phyloP scores from a whole-genome alignment of 2,329 filamentous ascomycete species.

The Purpureocillium lavendulum region DNA sequence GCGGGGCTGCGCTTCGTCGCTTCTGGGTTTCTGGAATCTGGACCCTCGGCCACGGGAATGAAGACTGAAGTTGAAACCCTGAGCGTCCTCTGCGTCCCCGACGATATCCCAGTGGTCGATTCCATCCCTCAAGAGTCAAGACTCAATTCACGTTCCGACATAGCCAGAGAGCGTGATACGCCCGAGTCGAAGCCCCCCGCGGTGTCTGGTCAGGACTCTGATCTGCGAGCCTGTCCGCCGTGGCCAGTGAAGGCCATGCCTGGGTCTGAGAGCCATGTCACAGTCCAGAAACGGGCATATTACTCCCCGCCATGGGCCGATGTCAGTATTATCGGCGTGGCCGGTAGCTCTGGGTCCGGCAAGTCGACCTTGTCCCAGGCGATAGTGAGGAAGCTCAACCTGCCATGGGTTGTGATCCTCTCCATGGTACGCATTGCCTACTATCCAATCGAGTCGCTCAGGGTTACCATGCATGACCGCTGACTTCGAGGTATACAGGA shows the following conservation, averaged over 20 bases:
- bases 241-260: conserved; percentile 15
- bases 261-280: conserved; percentile 31
- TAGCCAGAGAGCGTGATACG: no score
- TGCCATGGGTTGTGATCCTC: conserved; percentile 96
- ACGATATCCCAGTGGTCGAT: no score
- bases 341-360: conserved; percentile 86
- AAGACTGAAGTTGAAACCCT: no score
- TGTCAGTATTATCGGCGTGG: conserved; percentile 92
- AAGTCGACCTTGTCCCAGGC: conserved; percentile 92
- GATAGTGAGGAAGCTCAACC: conserved; percentile 79
- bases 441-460: no score
- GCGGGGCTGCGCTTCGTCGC: no score
- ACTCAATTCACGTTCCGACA: no score
- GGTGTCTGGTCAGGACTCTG: neutral
- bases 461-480: no score
- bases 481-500: conserved; percentile 50
- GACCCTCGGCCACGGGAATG: no score
- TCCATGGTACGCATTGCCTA: conserved; percentile 62
- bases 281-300: conserved; percentile 53
- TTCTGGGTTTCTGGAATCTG: no score
- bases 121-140: no score
- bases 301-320: conserved; percentile 96
- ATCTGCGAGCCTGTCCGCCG: neutral
- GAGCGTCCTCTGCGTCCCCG: no score
- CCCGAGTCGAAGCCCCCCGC: no score